These are phyloP conservation scores for Bipolaris gigantea DNA, from an alignment of 2,329 filamentous ascomycete genomes.

Conservation along the genomic window DNA sequence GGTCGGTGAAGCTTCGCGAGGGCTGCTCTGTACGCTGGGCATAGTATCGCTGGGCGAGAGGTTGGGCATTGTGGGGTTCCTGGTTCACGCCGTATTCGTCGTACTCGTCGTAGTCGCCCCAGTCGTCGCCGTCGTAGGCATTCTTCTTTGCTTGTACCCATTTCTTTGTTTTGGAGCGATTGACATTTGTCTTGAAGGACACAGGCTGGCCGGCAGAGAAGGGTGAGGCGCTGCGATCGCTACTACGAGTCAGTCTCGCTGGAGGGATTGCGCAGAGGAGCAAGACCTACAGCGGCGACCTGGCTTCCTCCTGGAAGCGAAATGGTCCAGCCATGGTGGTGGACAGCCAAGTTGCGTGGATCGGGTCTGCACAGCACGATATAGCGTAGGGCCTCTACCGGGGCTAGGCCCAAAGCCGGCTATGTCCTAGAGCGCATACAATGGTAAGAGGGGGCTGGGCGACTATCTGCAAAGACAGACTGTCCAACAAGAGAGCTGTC, in stretches of 20 bases:
- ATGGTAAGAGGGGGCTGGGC: background rate
- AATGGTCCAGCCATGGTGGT: slow-evolving; percentile 18
- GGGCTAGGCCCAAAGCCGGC: slow-evolving; percentile 22
- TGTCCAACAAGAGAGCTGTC: background rate
- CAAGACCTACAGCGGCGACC: slow-evolving; percentile 45
- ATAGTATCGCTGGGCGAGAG: slow-evolving; percentile 49
- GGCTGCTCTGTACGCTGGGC: slow-evolving; percentile 33
- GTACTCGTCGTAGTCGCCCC: slow-evolving; percentile 70
- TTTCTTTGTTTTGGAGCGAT: slow-evolving; percentile 86
- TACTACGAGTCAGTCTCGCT: slow-evolving; percentile 20
- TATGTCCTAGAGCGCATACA: slow-evolving; percentile 22
- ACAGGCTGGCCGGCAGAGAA: slow-evolving; percentile 47
- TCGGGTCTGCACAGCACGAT: slow-evolving; percentile 2
- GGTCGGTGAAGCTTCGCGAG: slow-evolving; percentile 48
- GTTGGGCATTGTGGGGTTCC: slow-evolving; percentile 46
- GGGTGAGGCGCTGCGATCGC: slow-evolving; percentile 34
- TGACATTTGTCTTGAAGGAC: slow-evolving; percentile 82
- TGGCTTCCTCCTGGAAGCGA: slow-evolving; percentile 30
- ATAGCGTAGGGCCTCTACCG: slow-evolving; percentile 4
- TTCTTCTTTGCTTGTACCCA: slow-evolving; percentile 89
- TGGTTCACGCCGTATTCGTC: slow-evolving; percentile 58
- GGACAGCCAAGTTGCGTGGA: slow-evolving; percentile 4
- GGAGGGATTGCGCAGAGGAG: background rate
- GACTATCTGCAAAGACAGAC: background rate
- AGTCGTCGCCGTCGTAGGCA: slow-evolving; percentile 91